A percentile compares a stretch with the other conserved stretches of the same genome.
Evolutionary conservation across 495 filamentous ascomycete genomes (phyloP).

Genomic region (Physcia stellaris): DNA sequence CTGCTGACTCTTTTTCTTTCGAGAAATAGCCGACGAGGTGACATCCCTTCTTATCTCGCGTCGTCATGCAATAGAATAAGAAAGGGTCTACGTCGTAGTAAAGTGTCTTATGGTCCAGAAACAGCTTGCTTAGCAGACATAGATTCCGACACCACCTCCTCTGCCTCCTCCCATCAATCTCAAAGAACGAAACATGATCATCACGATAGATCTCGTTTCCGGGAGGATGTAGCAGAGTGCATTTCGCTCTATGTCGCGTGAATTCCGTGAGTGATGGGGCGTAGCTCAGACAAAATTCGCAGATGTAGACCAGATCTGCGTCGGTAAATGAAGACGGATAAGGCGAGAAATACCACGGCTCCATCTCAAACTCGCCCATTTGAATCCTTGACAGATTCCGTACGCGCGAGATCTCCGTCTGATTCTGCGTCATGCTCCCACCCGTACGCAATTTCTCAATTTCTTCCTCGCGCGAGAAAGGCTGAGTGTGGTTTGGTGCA

Average conservation of each 20-base stretch:
- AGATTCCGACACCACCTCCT: slow-evolving; percentile 94
- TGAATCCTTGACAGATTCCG: slow-evolving; percentile 86
- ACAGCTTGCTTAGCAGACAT: slow-evolving; percentile 86
- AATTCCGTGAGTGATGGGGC: slow-evolving; percentile 70
- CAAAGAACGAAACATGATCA: slow-evolving; percentile 87
- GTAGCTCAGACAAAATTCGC: slow-evolving; percentile 93
- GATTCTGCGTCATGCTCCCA: slow-evolving; percentile 97
- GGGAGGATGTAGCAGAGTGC: slow-evolving; percentile 81
- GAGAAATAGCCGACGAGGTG: slow-evolving; percentile 95
- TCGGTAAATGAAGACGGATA: slow-evolving; percentile 82
- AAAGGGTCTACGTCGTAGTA: slow-evolving; percentile 99
- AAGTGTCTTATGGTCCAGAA: slow-evolving; percentile 97
- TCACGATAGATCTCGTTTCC: slow-evolving; percentile 98
- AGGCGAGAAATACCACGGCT: slow-evolving; percentile 98
- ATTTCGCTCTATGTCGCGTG: slow-evolving; percentile 74
- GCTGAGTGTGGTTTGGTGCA: slow-evolving; percentile 26
- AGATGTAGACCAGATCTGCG: slow-evolving; percentile 82
- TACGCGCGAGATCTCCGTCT: slow-evolving; percentile 90
- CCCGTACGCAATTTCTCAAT: slow-evolving; percentile 88
- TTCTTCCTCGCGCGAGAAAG: slow-evolving; percentile 78
- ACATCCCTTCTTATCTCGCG: slow-evolving; percentile 69
- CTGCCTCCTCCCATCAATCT: slow-evolving; percentile 92
- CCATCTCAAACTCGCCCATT: slow-evolving; percentile 82
- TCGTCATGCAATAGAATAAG: slow-evolving; percentile 96
- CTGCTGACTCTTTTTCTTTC: slow-evolving; percentile 93